These are phyloP conservation scores for Paramecium tetraurelia DNA, from an alignment of 73 alveolate genomes.

Conservation along the genomic window DNA sequence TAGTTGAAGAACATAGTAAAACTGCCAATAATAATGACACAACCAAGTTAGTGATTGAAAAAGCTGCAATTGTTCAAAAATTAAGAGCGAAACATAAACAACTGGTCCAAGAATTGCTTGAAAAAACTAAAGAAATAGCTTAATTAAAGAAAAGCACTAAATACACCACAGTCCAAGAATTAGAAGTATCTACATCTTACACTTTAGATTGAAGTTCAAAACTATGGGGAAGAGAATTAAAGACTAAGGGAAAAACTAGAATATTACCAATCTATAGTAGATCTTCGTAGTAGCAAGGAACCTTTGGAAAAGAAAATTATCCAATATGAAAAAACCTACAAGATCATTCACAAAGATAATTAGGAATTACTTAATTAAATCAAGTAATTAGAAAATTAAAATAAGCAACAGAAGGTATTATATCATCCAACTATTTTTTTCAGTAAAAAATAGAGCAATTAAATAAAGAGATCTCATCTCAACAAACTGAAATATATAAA, in stretches of 20 bases:
- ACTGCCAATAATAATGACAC: neutral
- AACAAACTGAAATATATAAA: neutral
- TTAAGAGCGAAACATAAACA: neutral
- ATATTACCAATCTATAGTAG: neutral
- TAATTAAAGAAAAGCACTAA: neutral
- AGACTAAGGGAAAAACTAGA: neutral
- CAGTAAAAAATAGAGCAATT: neutral
- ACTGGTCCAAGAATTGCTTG: conserved; percentile 40
- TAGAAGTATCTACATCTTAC: neutral
- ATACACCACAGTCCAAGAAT: neutral
- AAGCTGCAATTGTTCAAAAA: neutral
- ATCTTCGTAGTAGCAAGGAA: neutral
- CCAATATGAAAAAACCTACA: neutral
- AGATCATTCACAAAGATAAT: neutral
- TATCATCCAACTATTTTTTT: neutral
- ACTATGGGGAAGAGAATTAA: neutral
- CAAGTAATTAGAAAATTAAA: neutral
- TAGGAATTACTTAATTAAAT: neutral
- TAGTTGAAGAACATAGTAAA: conserved; percentile 4
- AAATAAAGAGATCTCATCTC: neutral
- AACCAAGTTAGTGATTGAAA: neutral
- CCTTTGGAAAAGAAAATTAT: neutral
- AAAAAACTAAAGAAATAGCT: conserved; percentile 15
- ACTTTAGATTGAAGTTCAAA: neutral
- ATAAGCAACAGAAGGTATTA: neutral